Evolutionary conservation across 1,139 yeast genomes (phyloP).

Genomic region (Nadsonia starkeyi-henricii): DNA sequence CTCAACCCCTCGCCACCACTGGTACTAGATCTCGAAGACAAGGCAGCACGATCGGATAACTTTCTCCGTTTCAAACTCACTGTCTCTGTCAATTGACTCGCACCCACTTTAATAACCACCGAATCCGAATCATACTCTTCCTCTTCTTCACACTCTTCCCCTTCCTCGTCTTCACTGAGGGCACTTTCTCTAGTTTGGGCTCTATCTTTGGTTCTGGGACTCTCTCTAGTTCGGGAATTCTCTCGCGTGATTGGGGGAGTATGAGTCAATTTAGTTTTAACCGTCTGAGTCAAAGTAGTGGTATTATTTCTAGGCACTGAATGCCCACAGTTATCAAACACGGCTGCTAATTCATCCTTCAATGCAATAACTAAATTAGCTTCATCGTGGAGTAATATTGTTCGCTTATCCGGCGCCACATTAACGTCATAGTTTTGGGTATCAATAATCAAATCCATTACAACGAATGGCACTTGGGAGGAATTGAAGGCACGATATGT

Average conservation of each 20-base stretch:
- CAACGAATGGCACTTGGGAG: constrained; percentile 60
- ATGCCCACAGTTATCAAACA: constrained; percentile 17
- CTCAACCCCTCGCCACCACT: too few relatives aligned
- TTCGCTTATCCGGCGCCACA: constrained; percentile 81
- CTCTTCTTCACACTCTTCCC: not conserved
- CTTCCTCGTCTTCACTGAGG: too few relatives aligned
- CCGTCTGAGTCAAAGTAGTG: too few relatives aligned
- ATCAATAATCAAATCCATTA: constrained; percentile 44
- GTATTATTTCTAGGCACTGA: constrained; percentile 17
- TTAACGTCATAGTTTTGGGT: constrained; percentile 57
- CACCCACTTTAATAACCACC: not conserved
- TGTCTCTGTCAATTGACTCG: not conserved
- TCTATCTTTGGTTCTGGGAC: not conserved
- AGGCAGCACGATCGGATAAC: not conserved
- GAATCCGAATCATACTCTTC: not conserved
- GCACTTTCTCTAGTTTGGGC: not conserved
- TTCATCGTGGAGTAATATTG: constrained; percentile 58
- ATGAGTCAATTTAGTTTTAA: too few relatives aligned
- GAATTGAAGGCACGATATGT: constrained; percentile 57
- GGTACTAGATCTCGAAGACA: not conserved
- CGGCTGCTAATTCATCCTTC: constrained; percentile 13
- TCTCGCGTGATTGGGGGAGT: too few relatives aligned
- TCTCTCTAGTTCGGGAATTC: not conserved
- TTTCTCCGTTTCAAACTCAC: not conserved
- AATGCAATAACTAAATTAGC: constrained; percentile 38